These are phyloP conservation scores for Lablab purpureus DNA, from an alignment of 306 rosid species.

Conservation along the genomic window DNA sequence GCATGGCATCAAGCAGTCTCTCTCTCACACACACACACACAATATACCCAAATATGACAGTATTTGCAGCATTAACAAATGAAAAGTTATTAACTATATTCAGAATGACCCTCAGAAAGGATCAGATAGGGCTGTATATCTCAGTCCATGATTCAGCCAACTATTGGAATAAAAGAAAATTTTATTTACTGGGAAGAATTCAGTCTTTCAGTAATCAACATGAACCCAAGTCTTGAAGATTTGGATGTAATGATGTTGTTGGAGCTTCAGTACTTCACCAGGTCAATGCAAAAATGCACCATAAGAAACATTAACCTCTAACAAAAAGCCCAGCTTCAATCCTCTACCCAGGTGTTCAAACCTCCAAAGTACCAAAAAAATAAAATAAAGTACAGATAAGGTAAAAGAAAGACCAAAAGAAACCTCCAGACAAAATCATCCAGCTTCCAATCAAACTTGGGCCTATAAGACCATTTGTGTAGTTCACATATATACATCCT, in stretches of 20 bases:
- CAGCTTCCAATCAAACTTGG: neutral
- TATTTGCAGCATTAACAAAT: neutral
- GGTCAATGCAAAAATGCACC: neutral
- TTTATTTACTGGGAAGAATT: constrained; percentile 11
- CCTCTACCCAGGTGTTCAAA: neutral
- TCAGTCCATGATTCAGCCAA: constrained; percentile 2
- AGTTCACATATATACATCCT: neutral
- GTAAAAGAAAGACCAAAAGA: constrained; percentile 1
- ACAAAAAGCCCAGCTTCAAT: neutral
- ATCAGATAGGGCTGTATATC: constrained; percentile 1
- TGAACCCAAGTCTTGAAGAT: constrained; percentile 15
- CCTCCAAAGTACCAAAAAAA: constrained; percentile 1
- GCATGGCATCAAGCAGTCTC: neutral
- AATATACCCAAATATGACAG: constrained; percentile 8
- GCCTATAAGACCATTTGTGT: neutral
- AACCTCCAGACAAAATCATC: neutral
- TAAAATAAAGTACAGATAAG: neutral
- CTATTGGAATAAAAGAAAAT: neutral
- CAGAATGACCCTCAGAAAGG: constrained; percentile 14
- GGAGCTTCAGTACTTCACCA: constrained; percentile 14
- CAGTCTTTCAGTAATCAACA: constrained; percentile 7
- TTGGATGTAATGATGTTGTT: neutral
- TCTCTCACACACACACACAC: neutral
- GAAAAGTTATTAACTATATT: constrained; percentile 10
- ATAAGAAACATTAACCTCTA: neutral